These are phyloP conservation scores for Juncus effusus DNA, from an alignment of 176 grass and related monocot genomes.

Conservation along the genomic window DNA sequence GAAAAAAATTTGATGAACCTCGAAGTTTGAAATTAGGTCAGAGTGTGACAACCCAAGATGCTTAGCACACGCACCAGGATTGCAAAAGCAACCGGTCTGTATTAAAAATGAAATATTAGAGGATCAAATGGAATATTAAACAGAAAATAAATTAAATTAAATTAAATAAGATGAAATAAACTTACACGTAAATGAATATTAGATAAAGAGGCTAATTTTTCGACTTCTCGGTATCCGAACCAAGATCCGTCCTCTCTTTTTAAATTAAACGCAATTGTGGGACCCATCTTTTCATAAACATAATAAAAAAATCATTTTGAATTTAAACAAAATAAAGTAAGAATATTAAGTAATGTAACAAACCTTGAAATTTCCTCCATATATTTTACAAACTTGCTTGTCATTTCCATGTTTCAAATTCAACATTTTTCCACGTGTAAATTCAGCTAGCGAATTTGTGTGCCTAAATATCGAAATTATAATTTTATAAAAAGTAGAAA, in stretches of 20 bases:
- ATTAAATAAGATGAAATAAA: not conserved
- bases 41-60: slow-evolving; percentile 78
- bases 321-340: not conserved
- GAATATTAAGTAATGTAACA: slow-evolving; percentile 14
- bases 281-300: slow-evolving; percentile 44
- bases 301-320: not conserved
- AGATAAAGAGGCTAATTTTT: slow-evolving; percentile 81
- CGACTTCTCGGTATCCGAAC: slow-evolving; percentile 84
- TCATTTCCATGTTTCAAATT: slow-evolving; percentile 78
- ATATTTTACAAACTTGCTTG: slow-evolving; percentile 64
- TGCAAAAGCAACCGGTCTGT: slow-evolving; percentile 97
- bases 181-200: slow-evolving; percentile 91
- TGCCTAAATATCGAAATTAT: slow-evolving; percentile 52
- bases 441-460: slow-evolving; percentile 60
- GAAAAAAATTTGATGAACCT: slow-evolving; percentile 45
- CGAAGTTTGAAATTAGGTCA: slow-evolving; percentile 88
- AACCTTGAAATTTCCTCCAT: slow-evolving; percentile 65
- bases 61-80: slow-evolving; percentile 91
- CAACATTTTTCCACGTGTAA: slow-evolving; percentile 66
- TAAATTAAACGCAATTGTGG: slow-evolving; percentile 95
- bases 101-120: slow-evolving; percentile 26
- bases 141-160: not conserved
- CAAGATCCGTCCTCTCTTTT: slow-evolving; percentile 89
- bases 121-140: not conserved
- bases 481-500: slow-evolving; percentile 8